phyloP scores from a whole-genome alignment of 441 rosid species.

The Arabidopsis hybrid region DNA sequence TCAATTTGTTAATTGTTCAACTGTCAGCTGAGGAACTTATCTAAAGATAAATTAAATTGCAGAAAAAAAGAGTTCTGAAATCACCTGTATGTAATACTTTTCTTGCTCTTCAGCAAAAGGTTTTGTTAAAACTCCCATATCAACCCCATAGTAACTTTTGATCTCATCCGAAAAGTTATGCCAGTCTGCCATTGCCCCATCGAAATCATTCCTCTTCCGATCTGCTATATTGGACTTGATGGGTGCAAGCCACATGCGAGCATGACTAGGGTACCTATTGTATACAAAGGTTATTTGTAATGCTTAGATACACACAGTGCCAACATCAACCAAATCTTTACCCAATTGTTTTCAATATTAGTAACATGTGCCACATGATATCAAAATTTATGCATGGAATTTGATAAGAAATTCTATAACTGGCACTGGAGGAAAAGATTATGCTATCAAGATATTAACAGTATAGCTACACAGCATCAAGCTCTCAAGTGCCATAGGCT shows the following conservation, averaged over 20 bases:
- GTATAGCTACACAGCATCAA: slow-evolving; percentile 1
- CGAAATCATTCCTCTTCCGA: slow-evolving; percentile 68
- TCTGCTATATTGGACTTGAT: slow-evolving; percentile 76
- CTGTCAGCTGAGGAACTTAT: not conserved
- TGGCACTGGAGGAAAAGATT: not conserved
- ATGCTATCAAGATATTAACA: not conserved
- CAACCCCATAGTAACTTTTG: slow-evolving; percentile 75
- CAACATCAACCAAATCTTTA: slow-evolving; percentile 17
- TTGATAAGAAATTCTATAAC: not conserved
- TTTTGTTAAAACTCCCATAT: slow-evolving; percentile 75
- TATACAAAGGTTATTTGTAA: slow-evolving; percentile 36
- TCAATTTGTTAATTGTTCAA: not conserved
- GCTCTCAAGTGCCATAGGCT: slow-evolving; percentile 17
- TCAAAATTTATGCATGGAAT: slow-evolving; percentile 4
- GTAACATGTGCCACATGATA: slow-evolving; percentile 7
- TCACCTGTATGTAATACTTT: slow-evolving; percentile 84
- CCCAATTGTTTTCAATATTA: not conserved
- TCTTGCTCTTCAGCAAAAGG: slow-evolving; percentile 86
- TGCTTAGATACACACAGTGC: slow-evolving; percentile 9
- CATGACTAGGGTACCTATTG: slow-evolving; percentile 98
- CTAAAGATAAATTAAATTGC: not conserved
- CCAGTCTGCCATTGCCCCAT: slow-evolving; percentile 94
- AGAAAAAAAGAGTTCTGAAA: slow-evolving; percentile 25
- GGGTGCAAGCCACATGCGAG: slow-evolving; percentile 98
- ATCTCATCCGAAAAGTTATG: slow-evolving; percentile 69